These are phyloP conservation scores for Flaveria sonorensis DNA, from an alignment of 129 eudicot genomes.

Conservation along the genomic window DNA sequence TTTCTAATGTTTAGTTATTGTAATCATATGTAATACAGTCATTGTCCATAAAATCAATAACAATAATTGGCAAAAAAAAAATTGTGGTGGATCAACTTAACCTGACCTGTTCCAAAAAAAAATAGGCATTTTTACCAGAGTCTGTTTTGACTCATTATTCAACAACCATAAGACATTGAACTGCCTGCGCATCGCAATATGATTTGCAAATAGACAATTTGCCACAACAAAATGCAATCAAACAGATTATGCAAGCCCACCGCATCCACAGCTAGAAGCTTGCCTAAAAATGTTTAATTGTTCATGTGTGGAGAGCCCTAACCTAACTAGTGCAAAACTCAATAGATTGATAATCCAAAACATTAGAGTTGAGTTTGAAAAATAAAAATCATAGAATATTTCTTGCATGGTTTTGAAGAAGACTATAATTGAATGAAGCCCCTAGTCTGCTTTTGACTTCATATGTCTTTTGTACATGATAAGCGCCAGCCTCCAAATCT, in stretches of 20 bases:
- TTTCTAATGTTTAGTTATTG: background rate
- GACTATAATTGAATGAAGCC: background rate
- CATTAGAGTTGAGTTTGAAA: background rate
- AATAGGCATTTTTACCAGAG: background rate
- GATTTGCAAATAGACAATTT: background rate
- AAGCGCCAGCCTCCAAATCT: too few species aligned
- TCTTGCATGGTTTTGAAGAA: background rate
- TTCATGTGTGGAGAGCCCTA: background rate
- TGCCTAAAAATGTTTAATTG: background rate
- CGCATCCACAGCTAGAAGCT: too few species aligned
- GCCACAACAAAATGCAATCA: background rate
- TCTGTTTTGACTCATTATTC: background rate
- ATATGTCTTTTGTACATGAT: too few species aligned
- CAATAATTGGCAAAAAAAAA: background rate
- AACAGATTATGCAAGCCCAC: background rate
- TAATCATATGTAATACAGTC: conserved; percentile 1
- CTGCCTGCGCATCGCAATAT: background rate
- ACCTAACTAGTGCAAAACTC: conserved; percentile 12
- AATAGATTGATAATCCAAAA: background rate
- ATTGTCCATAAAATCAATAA: background rate
- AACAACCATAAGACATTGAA: conserved; percentile 7
- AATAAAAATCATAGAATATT: background rate
- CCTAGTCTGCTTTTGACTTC: background rate
- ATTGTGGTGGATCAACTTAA: background rate
- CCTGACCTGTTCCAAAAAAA: background rate